Evolutionary conservation across 176 grass and related monocot genomes (phyloP).

Genomic region (Saccharum spontaneum): DNA sequence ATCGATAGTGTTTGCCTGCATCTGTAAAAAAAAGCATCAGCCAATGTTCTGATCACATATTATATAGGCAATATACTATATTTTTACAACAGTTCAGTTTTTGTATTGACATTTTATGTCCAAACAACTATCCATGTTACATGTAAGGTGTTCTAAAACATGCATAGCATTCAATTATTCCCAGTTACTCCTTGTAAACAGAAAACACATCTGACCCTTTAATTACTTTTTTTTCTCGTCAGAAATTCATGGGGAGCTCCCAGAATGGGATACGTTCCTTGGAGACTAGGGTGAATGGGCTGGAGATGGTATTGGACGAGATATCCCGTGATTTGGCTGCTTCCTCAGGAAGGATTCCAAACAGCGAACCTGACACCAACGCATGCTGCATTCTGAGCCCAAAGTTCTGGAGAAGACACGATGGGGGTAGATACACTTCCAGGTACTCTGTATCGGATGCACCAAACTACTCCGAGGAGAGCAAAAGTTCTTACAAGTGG

Average conservation of each 20-base stretch:
- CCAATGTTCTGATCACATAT: background rate
- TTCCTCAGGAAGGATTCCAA: conserved; percentile 63
- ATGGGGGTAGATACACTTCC: conserved; percentile 62
- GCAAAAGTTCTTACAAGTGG: conserved; percentile 57
- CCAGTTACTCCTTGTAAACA: background rate
- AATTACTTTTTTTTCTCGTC: conserved; percentile 38
- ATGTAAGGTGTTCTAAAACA: no score
- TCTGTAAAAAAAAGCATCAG: background rate
- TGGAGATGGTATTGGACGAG: conserved; percentile 82
- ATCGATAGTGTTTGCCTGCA: background rate
- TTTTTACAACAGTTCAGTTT: no score
- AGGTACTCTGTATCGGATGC: conserved; percentile 56
- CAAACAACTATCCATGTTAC: no score
- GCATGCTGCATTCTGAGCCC: conserved; percentile 89
- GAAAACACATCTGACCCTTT: conserved; percentile 10
- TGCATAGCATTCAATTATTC: background rate
- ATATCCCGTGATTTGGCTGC: conserved; percentile 72
- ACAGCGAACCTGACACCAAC: conserved; percentile 65
- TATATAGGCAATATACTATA: no score
- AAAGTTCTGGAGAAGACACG: conserved; percentile 86
- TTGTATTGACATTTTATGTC: no score
- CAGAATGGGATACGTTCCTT: conserved; percentile 84
- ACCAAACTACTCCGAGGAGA: conserved; percentile 46
- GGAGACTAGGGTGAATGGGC: conserved; percentile 80
- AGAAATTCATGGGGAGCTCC: conserved; percentile 97